phyloP scores from a whole-genome alignment of 192 early-diverging fungal species.

The Powellomyces hirtus region DNA sequence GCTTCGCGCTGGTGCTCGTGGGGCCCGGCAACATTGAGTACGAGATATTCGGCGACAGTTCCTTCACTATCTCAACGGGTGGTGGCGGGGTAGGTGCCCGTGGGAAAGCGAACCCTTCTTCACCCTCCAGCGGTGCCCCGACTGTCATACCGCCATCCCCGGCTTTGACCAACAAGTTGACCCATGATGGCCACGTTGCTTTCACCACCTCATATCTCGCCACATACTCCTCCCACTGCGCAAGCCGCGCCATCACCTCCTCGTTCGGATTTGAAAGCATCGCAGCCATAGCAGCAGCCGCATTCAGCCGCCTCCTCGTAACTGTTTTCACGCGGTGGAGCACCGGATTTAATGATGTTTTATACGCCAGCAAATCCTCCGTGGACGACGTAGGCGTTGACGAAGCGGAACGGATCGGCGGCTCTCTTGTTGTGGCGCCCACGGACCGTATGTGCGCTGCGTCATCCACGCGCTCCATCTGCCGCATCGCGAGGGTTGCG shows the following conservation, averaged over 20 bases:
- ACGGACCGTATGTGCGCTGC: not conserved
- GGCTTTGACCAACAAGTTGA: not conserved
- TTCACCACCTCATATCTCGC: not conserved
- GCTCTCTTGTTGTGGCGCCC: not conserved
- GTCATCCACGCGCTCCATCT: conserved; percentile 23
- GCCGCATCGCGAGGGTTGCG: conserved; percentile 1
- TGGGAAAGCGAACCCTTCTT: not conserved
- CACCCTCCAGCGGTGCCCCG: not conserved
- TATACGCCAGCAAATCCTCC: not conserved
- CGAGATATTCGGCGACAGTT: not conserved
- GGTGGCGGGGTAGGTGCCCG: not conserved
- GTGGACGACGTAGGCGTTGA: not conserved
- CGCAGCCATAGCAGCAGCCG: too few species aligned
- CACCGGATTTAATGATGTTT: conserved; percentile 5
- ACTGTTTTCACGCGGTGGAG: conserved; percentile 2
- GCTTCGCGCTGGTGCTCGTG: too few species aligned
- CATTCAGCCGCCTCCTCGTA: not conserved
- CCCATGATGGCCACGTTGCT: not conserved
- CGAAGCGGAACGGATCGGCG: not conserved
- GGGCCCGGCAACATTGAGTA: not conserved
- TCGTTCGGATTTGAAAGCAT: not conserved
- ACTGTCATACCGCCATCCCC: not conserved
- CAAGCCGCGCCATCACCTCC: not conserved
- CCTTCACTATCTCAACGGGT: not conserved
- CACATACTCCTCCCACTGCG: not conserved